Conservation (phyloP, 2,329 filamentous ascomycete genomes). For the Epichloe uncinata region DNA sequence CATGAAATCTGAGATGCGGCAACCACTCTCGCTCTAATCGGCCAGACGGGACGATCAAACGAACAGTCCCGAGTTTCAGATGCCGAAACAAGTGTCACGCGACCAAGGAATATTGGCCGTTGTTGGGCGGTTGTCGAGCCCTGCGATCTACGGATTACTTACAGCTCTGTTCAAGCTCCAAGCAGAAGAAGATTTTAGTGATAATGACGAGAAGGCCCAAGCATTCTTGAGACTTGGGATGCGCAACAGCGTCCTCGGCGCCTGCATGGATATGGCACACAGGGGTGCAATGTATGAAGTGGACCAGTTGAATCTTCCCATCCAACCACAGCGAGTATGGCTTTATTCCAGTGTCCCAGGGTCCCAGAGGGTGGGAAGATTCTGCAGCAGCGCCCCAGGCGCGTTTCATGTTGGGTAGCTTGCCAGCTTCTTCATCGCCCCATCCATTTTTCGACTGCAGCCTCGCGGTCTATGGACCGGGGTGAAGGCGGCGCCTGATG, state of each 20-base stretch:
- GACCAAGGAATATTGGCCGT: slow-evolving; percentile 1
- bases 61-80: slow-evolving; percentile 10
- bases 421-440: not conserved
- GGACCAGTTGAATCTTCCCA: slow-evolving; percentile 6
- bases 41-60: slow-evolving; percentile 16
- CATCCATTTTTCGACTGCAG: not conserved
- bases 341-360: slow-evolving; percentile 18
- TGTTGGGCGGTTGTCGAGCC: not conserved
- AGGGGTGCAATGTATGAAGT: slow-evolving; percentile 5
- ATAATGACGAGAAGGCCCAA: not conserved
- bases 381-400: slow-evolving; percentile 38
- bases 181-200: not conserved
- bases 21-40: not conserved
- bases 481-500: not conserved
- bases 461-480: not conserved
- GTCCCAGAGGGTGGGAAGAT: slow-evolving; percentile 16
- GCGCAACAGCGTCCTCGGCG: too few relatives aligned
- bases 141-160: too few relatives aligned
- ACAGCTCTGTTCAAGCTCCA: too few relatives aligned
- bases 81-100: not conserved
- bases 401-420: slow-evolving; percentile 33
- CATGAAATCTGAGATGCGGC: not conserved
- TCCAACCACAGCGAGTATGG: slow-evolving; percentile 14
- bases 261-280: too few relatives aligned
- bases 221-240: too few relatives aligned